Evolutionary conservation across 768 basidiomycete genomes (phyloP), one percentile per base, ranked within the genome.

Genomic region (Exidia glandulosa): DNA sequence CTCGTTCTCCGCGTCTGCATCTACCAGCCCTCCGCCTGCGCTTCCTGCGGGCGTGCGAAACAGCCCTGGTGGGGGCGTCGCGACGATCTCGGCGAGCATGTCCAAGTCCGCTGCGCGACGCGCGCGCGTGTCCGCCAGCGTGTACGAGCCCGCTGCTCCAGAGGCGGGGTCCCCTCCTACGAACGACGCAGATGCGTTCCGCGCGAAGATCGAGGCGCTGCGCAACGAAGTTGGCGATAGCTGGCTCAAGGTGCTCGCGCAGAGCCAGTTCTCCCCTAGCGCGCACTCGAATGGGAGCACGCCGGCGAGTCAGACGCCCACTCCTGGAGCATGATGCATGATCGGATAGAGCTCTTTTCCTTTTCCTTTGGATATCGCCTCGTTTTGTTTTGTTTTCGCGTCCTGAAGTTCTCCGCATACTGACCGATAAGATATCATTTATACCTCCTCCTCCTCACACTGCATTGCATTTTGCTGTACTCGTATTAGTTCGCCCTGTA

Each of bases 221-320:
- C 84, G 89, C 70, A 79, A 82, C 61, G 92, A 94, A 66, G 91
- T 94, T 79, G 92, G 92, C 2, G 92, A 94, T 27, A 84, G 85
- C 10, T 94, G 90, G 90, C 67, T 94, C 67, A 88, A 87, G 70
- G 89, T 93, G 33, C 85, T 88, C 66, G 88, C 82, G 61, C 86
- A 88, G 74, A 83, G 83, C 34, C 78, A 78, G 32, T 33, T 57
- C 56, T 57, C 32, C 31, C 56, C 50, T 0, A 14, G 12, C 10
- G 50, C 48, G 48, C 16, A 14, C 14, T 23, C 25, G 19, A 31
- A 12, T 27, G 50, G 16, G 27, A 31, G 9, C 27, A 25, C 16
- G 50, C 14, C 50, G 50, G 10, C 16, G 7, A 12, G 16, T 54
- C 12, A 23, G 25, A 54, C 14, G 25, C 25, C 16, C 12, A 45